These are phyloP conservation scores for Byssoonygena ceratinophila DNA, from an alignment of 2,329 filamentous ascomycete species.

Conservation along the genomic window DNA sequence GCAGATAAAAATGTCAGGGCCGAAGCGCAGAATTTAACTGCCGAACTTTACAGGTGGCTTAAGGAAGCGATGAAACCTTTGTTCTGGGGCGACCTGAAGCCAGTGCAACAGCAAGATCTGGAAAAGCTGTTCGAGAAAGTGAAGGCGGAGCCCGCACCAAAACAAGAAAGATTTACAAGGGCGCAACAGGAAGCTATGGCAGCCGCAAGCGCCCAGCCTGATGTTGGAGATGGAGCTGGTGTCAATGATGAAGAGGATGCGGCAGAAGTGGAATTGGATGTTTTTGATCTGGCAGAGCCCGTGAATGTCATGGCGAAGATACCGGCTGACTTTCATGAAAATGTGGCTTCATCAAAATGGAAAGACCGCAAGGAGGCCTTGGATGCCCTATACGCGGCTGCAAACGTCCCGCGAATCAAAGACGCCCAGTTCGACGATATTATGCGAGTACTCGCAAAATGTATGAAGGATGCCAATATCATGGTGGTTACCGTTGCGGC, in stretches of 20 bases:
- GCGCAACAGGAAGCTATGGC: constrained; percentile 80
- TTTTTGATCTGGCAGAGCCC: constrained; percentile 70
- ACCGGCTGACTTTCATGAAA: constrained; percentile 70
- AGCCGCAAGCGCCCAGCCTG: constrained; percentile 53
- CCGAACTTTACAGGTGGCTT: constrained; percentile 94
- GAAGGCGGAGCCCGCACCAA: constrained; percentile 74
- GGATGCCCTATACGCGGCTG: constrained; percentile 62
- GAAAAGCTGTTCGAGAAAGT: constrained; percentile 91
- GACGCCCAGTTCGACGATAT: constrained; percentile 82
- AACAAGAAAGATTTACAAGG: constrained; percentile 78
- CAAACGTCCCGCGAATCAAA: constrained; percentile 85
- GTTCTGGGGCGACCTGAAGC: constrained; percentile 92
- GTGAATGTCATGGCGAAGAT: constrained; percentile 77
- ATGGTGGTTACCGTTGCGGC: constrained; percentile 87
- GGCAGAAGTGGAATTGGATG: constrained; percentile 60
- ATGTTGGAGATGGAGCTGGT: constrained; percentile 45
- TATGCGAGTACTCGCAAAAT: constrained; percentile 74
- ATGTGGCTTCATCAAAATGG: constrained; percentile 86
- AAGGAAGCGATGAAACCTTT: constrained; percentile 96
- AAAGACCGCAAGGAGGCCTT: constrained; percentile 94
- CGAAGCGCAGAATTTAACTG: constrained; percentile 79
- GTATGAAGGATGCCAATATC: constrained; percentile 98
- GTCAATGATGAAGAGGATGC: constrained; percentile 52
- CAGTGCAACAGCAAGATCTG: constrained; percentile 86
- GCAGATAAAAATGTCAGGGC: constrained; percentile 97